Evolutionary conservation across 768 basidiomycete genomes (phyloP), one percentile per base, ranked within the genome.

Genomic region (Pluteus cervinus): DNA sequence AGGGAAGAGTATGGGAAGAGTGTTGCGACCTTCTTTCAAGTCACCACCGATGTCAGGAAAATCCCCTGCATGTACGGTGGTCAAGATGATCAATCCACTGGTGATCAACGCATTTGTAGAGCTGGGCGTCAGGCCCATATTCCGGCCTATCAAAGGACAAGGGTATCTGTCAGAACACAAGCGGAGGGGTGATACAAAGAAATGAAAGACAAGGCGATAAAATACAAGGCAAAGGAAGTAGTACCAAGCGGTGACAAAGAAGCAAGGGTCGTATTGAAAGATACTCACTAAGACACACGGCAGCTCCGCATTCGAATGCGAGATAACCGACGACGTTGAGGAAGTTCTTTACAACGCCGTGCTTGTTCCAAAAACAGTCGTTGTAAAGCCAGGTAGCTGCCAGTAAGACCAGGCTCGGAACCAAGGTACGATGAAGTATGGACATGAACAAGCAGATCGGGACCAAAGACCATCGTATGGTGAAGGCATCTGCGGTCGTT

Each of bases 1-100:
- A 3, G 72, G 72, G 41, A 63, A 61, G 17, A 60, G 56, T 40
- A 74, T 66, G 4, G 72, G 71, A 10, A 74, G 46, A 0, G 71
- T 74, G 3, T 49, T 32, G 3, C 72, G 59, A 2, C 69, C 65
- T 1, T 59, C 55, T 18, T 53, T 30, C 4, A 51, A 49, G 38
- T 74, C 73, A 1, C 73, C 71, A 15, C 51, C 49, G 5, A 58
- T 49, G 35, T 74, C 73, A 33, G 63, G 62, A 44, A 69, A 74
- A 41, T 74, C 73, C 49, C 72, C 68, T 2, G 65, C 61, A 32
- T 73, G 70, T 9, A 70, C 52, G 1, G 71, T 73, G 0, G 71
- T 69, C n/a, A n/a, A n/a, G n/a, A n/a, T n/a, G n/a, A n/a, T n/a
- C n/a, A n/a, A n/a, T n/a, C n/a, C n/a, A n/a, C n/a, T n/a, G n/a